A percentile compares a stretch with the other conserved stretches of the same genome.
Evolutionary conservation across 2,329 filamentous ascomycete genomes (phyloP).

Genomic region (Paramyrothecium roridum): DNA sequence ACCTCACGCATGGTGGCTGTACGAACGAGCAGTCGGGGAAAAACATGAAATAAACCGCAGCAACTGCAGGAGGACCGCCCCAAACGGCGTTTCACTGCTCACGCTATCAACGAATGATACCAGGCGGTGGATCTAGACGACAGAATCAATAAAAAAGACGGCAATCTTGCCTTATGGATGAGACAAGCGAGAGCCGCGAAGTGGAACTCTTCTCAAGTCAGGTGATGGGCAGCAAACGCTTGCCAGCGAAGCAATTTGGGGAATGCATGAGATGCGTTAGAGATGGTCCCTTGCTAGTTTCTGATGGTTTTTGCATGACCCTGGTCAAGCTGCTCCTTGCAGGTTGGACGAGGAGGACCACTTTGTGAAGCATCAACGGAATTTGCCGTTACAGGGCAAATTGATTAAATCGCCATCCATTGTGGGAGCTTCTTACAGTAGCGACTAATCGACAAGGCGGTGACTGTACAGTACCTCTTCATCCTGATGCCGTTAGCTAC

Average conservation of each 20-base stretch:
- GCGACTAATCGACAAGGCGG: background rate
- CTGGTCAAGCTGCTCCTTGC: too few relatives aligned
- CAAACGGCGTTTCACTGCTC: background rate
- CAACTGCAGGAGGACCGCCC: background rate
- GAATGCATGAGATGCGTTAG: background rate
- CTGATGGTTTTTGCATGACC: too few relatives aligned
- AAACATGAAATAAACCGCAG: background rate
- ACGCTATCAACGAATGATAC: background rate
- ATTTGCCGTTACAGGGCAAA: background rate
- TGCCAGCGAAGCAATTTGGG: slow-evolving; percentile 1
- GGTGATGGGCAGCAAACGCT: slow-evolving; percentile 1
- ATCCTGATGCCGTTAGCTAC: background rate
- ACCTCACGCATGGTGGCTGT: background rate
- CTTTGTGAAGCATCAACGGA: background rate
- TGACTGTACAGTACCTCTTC: background rate
- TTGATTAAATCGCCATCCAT: background rate
- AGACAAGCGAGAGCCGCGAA: background rate
- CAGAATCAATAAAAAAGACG: background rate
- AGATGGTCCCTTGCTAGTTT: background rate
- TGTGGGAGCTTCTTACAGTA: background rate
- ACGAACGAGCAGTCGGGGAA: background rate
- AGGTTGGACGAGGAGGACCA: background rate
- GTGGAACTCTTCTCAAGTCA: slow-evolving; percentile 1
- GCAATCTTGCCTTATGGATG: background rate
- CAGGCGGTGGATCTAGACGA: background rate